A percentile compares a stretch with the other conserved stretches of the same genome.
Evolutionary conservation across 2,329 filamentous ascomycete genomes (phyloP).

Genomic region (Hypomyces rosellus): DNA sequence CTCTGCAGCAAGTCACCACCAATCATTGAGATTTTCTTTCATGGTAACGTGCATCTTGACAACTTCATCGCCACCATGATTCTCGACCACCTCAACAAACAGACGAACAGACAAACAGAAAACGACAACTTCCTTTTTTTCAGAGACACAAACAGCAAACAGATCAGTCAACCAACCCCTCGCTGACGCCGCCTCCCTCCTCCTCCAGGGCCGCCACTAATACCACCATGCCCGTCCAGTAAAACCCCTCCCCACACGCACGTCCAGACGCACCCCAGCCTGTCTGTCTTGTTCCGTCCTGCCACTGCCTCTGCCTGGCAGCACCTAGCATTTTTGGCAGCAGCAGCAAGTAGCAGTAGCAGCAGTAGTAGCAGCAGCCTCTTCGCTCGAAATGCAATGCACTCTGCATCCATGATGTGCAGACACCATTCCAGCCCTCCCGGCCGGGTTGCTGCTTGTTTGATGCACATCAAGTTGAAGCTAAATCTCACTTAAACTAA

Average conservation of each 20-base stretch:
- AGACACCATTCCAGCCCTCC: neutral
- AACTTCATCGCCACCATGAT: neutral
- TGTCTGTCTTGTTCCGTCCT: neutral
- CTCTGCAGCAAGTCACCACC: too few species aligned
- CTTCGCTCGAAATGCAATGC: slow-evolving; percentile 1
- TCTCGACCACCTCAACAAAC: neutral
- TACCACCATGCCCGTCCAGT: slow-evolving; percentile 3
- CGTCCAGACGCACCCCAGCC: slow-evolving; percentile 1
- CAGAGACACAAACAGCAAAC: too few species aligned
- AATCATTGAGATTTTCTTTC: neutral
- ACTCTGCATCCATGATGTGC: slow-evolving; percentile 10
- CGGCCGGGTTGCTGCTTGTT: slow-evolving; percentile 1
- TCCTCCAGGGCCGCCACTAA: neutral
- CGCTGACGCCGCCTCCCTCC: too few species aligned
- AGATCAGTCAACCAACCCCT: too few species aligned
- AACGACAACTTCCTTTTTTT: neutral
- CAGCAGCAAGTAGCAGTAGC: neutral
- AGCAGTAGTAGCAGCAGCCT: neutral
- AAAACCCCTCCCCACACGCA: slow-evolving; percentile 1
- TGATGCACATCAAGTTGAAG: slow-evolving; percentile 1
- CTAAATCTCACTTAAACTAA: slow-evolving; percentile 2
- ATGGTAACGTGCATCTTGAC: too few species aligned
- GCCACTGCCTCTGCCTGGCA: neutral
- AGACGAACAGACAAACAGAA: too few species aligned
- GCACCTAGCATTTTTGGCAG: neutral